Base-by-base conservation (phyloP, 371 early-diverging fungal species). In the Lichtheimia ramosa region DNA sequence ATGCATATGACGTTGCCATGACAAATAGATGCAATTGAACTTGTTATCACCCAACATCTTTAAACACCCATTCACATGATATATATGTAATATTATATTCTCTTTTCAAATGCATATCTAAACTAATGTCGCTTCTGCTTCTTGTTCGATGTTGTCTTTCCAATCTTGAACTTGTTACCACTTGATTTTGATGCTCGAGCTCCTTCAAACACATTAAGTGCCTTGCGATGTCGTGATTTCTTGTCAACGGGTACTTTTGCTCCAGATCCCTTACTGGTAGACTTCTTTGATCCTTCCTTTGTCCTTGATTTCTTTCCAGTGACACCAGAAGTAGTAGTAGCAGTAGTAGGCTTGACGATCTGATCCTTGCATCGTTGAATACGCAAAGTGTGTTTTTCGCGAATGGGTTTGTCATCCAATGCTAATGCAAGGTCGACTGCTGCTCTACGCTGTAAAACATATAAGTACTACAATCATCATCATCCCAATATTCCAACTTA, bases 361-460 rank as follows among this genome's bases (percentile, higher is more conserved):
- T 51, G 51, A 21, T 42, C 28, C 54, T 55, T 60, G 62, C 86
- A 88, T 51, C 85, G 84, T 46, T 79, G 74, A 40, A 89, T 78
- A 56, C 89, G 87, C 24, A 89, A 62, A 61, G 78, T 82, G 41
- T 77, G 74, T 40, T 76, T 74, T n/a, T 74, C 83, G 24, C 73
- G 68, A 40, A 95, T 65, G 54, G 88, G 84, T 39, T 89, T 87
- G 10, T 86, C 93, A 56, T 92, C 78, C 48, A 94, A 74, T 62
- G 88, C 87, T 51, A 95, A 67, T 3, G 96, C 96, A 54, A 94
- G 71, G 14, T 80, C 77, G 12, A 96, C 93, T 10, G 87, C 62
- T 10, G 86, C 82, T 28, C 83, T 82, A 48, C 88, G 87, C 64
- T 82, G 60, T 55, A 51, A 14, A 20, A 23, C 3, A 27, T 24